Conservation (phyloP, 2,329 filamentous ascomycete species). For the Paecilomyces sp. region DNA sequence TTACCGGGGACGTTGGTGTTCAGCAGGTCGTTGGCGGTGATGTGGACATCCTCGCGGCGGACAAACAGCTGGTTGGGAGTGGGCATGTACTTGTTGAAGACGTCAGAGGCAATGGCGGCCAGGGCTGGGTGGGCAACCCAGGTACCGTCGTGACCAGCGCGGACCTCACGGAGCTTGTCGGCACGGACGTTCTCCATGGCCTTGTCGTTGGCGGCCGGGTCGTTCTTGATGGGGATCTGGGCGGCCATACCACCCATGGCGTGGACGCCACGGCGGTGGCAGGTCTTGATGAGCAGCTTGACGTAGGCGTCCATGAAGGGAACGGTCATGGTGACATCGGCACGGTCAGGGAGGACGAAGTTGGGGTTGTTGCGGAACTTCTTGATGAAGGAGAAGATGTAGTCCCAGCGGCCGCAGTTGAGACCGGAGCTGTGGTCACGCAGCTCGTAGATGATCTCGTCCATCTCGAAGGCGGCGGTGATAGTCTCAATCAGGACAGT, state of each 20-base stretch:
- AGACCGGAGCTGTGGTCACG: constrained; percentile 92
- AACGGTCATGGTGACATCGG: constrained; percentile 90
- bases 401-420: constrained; percentile 99
- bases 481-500: constrained; percentile 98
- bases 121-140: constrained; percentile 97
- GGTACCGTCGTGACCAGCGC: constrained; percentile 90
- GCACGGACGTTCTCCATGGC: constrained; percentile 90
- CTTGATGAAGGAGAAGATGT: constrained; percentile 99
- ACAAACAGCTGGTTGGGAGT: constrained; percentile 94
- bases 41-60: constrained; percentile 79
- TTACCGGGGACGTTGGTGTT: constrained; percentile 97
- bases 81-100: constrained; percentile 98
- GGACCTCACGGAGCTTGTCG: constrained; percentile 93
- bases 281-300: constrained; percentile 95
- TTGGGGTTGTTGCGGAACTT: constrained; percentile 93
- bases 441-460: constrained; percentile 99
- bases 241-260: constrained; percentile 99
- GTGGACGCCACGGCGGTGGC: constrained; percentile 93
- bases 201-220: constrained; percentile 81
- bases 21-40: constrained; percentile 81
- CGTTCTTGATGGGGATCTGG: constrained; percentile 97
- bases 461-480: constrained; percentile 97
- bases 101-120: constrained; percentile 75
- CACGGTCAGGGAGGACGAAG: constrained; percentile 90
- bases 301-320: constrained; percentile 99